Base-by-base conservation (phyloP, 768 basidiomycete species). In the Lentinula aciculospora region DNA sequence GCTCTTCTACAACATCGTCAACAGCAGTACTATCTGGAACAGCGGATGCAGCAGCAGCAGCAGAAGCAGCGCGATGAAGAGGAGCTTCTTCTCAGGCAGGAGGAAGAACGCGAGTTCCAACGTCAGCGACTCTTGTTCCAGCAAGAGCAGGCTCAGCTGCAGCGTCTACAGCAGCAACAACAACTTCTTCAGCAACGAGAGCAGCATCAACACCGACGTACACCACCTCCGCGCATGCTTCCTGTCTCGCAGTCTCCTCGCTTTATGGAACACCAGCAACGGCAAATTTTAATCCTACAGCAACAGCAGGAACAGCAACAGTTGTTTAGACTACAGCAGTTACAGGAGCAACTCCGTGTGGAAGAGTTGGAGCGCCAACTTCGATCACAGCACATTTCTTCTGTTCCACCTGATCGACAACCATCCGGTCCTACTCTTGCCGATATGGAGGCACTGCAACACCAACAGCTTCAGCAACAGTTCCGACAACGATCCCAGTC, bases 171-270 rank as follows among this genome's bases (percentile, higher is more conserved):
- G 46, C 79, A 82, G 45, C 79, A 81, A 44, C 79, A 83, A 59
- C 81, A 81, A 57, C 68, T 60, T 46, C 57, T 63, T 37, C 68
- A 72, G 39, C 67, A 72, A 27, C 72, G 73, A 50, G 69, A 75
- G 48, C 75, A 76, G 49, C 72, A 72, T 32, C 76, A 77, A 53
- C 77, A 76, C 60, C 78, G 77, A 58, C 76, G 75, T 27, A 85
- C 86, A 0, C 86, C 89, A 1, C 86, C 89, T 28, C 87, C 89
- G 28, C 81, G 88, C 39, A 84, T 89, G 83, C 80, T 83, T 28
- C 83, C 87, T 4, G 80, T 81, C 21, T 84, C 86, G 3, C 88
- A 89, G 63, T 89, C 89, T 2, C 88, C 88, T n/a, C 82, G 88
- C 19, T 88, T 90, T 69, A 80, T 86, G 58, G 87, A 89, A 58